Evolutionary conservation across 805 yeast genomes (phyloP), one percentile per base, ranked within the genome.

Genomic region (Brettanomyces naardenensis): DNA sequence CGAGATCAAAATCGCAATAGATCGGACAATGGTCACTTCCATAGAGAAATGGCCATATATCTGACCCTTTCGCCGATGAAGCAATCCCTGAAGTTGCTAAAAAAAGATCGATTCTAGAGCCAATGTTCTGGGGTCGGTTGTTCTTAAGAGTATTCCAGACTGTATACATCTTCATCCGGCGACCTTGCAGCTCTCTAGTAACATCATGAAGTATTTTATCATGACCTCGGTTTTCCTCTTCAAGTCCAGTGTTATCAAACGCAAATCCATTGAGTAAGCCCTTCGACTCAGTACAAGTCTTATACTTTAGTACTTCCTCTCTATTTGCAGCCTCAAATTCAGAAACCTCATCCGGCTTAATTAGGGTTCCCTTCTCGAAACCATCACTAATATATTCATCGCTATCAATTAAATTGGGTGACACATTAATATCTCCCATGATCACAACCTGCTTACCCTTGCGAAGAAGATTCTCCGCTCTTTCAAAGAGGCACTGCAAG

Each of bases 11-110:
- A 54, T 87, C 97, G 1, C 87, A 69, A 51, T 57, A 87, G 0
- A 87, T 75, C 0, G 98, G 98, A 57, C 97, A 90, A 59, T 90
- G 98, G 56, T 90, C 98, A 0, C 96, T 86, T 0, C 98, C 98
- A 54, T 72, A 63, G 1, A 89, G 49, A 31, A 68, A 68, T 0
- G 87, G 80, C 71, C 83, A 70, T n/a, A 84, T 83, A 43, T 44
- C 44, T 25, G 45, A 46, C 9, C 36, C n/a, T 2, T 20, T 20
- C 9, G 71, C 71, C 1, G 76, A 69, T 31, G 66, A 57, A 3
- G 52, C 43, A 1, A 81, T 43, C 0, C 45, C 47, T 6, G 59
- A 44, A 19, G 81, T 70, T 0, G 71, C 58, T 5, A 88, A 56
- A 5, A 90, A 78, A 46, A 80, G 70, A 56, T 90, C 98, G 19